Evolutionary conservation across 129 eudicot genomes (phyloP), one percentile per base, ranked within the genome.

Genomic region (Centella asiatica): DNA sequence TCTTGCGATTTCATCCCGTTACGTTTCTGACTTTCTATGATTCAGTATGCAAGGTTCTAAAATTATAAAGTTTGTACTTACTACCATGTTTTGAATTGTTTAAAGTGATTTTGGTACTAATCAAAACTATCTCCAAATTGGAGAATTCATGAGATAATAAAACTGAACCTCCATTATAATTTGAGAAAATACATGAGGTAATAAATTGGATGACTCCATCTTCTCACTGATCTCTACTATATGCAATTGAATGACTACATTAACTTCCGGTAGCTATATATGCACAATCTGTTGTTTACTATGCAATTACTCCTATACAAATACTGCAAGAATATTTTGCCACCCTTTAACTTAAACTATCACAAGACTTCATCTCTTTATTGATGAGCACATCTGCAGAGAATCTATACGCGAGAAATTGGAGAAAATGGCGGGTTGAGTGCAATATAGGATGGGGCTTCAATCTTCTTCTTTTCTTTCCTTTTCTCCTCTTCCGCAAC

Each of bases 361-460:
- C 22, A 20, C 31, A 22, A 7, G 25, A 17, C 26, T 3, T 6
- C 40, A 1, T 55, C 29, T 33, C 39, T 25, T 11, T 19, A 15
- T 28, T 17, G 60, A 3, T 3, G 17, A n/a, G 14, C 29, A 19
- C 31, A 15, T 54, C 29, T 29, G 24, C 14, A 45, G 19, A 44
- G 42, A 23, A n/a, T n/a, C 65, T 72, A 85, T 54, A 70, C 97
- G 26, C 95, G 83, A 20, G 95, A 72, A 60, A 90, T 86, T 5
- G 97, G 97, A 63, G 97, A 90, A 73, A 90, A 90, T 9, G 87
- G 87, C 29, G 87, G 87, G 51, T 77, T 77, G 54, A 81, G 71
- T 45, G 80, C 71, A 63, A 85, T 86, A 36, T 93, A 86, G 47
- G 29, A 8, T 77, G 75, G 58, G 66, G 55, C 59, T 56, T 69